These are phyloP conservation scores for Colletotrichum siamense DNA, from an alignment of 2,329 filamentous ascomycete genomes.

Conservation along the genomic window DNA sequence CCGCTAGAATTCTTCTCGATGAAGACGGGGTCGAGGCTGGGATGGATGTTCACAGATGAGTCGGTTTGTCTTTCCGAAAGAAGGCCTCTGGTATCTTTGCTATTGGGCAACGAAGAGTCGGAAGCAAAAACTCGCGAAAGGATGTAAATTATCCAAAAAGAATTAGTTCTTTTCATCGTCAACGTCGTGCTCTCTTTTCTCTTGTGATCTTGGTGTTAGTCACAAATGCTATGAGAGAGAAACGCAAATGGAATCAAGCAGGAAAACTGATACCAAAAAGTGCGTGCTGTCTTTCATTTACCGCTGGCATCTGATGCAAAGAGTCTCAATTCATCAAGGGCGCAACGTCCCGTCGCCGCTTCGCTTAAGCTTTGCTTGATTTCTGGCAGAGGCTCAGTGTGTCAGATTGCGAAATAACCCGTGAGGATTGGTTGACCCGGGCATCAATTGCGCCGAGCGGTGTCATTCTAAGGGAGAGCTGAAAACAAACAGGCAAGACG, in stretches of 20 bases:
- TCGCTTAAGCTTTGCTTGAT: not conserved
- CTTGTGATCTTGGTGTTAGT: not conserved
- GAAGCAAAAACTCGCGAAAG: not conserved
- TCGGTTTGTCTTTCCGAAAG: not conserved
- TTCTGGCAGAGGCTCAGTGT: not conserved
- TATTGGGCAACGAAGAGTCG: not conserved
- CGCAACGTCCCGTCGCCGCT: not conserved
- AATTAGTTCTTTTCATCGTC: not conserved
- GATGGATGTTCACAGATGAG: not conserved
- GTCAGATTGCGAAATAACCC: not conserved
- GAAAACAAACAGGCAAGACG: not conserved
- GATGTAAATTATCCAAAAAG: not conserved
- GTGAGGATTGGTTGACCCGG: not conserved
- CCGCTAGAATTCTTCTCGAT: not conserved
- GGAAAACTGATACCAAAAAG: not conserved
- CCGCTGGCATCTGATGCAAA: not conserved
- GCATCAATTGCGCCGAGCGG: not conserved
- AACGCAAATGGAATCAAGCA: not conserved
- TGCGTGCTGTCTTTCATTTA: not conserved
- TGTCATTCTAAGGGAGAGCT: not conserved
- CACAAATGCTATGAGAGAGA: not conserved
- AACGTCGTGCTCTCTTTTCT: not conserved
- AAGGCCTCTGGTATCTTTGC: not conserved
- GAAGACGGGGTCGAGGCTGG: not conserved
- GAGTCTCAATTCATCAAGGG: not conserved